These are phyloP conservation scores for Phytophthora rubi DNA, from an alignment of 352 stramenopile genomes.

Conservation along the genomic window DNA sequence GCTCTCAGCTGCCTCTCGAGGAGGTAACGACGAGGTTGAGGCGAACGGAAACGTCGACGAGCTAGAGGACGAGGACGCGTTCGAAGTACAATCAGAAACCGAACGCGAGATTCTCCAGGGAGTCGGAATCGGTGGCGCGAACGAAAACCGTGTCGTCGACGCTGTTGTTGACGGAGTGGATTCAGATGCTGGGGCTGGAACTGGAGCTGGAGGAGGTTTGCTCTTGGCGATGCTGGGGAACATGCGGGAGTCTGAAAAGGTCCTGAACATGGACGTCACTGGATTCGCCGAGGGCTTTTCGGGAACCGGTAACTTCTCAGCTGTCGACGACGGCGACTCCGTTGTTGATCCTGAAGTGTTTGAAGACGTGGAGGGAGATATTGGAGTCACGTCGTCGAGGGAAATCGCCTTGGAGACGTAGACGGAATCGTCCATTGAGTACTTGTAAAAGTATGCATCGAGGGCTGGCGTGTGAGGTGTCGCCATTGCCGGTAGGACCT, in stretches of 20 bases:
- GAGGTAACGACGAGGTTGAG: conserved; percentile 19
- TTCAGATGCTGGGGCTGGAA: conserved; percentile 17
- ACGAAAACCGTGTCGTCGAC: conserved; percentile 37
- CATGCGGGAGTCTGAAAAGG: conserved; percentile 37
- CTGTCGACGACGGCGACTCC: conserved; percentile 31
- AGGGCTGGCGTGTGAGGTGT: conserved; percentile 45
- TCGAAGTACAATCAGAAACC: conserved; percentile 25
- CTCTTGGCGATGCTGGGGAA: conserved; percentile 32
- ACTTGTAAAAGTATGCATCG: conserved; percentile 34
- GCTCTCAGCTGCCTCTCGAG: conserved; percentile 39
- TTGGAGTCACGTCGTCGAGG: conserved; percentile 2
- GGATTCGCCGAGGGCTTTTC: conserved; percentile 28
- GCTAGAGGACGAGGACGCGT: conserved; percentile 10
- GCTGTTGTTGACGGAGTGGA: conserved; percentile 3
- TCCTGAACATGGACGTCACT: conserved; percentile 47
- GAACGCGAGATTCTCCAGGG: conserved; percentile 54
- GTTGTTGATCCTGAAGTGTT: conserved; percentile 30
- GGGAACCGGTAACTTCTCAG: conserved; percentile 10
- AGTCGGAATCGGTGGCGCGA: conserved; percentile 55
- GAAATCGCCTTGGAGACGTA: conserved; percentile 10
- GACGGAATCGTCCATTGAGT: conserved; percentile 9
- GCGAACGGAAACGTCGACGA: conserved; percentile 28
- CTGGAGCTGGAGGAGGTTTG: conserved; percentile 20
- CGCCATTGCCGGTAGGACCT: neutral
- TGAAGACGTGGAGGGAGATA: conserved; percentile 30